Evolutionary conservation across 73 alveolate genomes (phyloP).

Genomic region (Tetrahymena thermophila): DNA sequence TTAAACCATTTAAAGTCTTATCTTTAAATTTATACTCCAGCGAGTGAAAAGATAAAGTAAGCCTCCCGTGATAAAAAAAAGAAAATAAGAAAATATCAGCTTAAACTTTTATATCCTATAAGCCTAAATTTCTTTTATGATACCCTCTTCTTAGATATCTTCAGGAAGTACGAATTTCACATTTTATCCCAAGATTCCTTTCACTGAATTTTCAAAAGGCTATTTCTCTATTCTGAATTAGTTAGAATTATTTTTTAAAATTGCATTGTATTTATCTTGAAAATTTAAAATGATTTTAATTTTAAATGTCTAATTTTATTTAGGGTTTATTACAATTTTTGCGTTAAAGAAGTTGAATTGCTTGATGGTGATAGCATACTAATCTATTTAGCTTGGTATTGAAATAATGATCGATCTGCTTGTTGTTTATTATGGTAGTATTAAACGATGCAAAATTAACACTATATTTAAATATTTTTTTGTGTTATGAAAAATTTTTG

Average conservation of each 20-base stretch:
- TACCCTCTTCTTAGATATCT: conserved; percentile 29
- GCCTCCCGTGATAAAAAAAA: conserved; percentile 12
- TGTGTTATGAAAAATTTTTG: background rate
- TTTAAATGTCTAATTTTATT: too few species aligned
- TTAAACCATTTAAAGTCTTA: background rate
- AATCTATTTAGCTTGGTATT: too few species aligned
- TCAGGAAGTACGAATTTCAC: conserved; percentile 23
- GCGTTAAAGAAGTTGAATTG: background rate
- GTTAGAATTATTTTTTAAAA: too few species aligned
- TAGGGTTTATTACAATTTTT: background rate
- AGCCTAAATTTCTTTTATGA: conserved; percentile 2
- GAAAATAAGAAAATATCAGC: background rate
- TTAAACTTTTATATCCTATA: background rate
- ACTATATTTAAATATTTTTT: too few species aligned
- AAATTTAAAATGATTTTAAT: too few species aligned
- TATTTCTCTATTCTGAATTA: background rate
- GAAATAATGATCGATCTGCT: too few species aligned
- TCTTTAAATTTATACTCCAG: conserved; percentile 16
- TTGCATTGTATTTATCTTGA: too few species aligned
- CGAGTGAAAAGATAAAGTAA: conserved; percentile 15
- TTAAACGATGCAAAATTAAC: background rate
- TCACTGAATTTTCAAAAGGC: background rate
- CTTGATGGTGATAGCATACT: background rate
- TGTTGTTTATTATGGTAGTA: too few species aligned
- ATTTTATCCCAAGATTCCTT: background rate